Evolutionary conservation across 345 rosid species (phyloP), one percentile per base, ranked within the genome.

Genomic region (Rubroshorea leprosula): DNA sequence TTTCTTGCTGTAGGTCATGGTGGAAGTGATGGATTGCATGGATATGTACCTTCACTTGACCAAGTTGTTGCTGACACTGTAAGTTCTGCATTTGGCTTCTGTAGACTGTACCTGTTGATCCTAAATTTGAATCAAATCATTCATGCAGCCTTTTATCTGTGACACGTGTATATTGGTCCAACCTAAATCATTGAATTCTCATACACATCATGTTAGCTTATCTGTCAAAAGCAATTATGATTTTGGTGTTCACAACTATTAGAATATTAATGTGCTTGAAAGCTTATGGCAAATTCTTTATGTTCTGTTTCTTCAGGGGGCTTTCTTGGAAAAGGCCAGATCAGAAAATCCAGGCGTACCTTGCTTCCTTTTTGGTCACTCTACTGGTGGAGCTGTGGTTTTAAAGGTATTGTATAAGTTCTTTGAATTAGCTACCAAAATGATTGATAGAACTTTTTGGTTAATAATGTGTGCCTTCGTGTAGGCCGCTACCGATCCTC

Each of bases 1-100:
- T 57, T 55, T 44, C 55, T 5, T 56, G 66, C 31, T 60, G 16
- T 70, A 93, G 99, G 99, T 68, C 99, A 93, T 57, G 99, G 99
- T 60, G 99, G 99, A 35, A 93, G 97, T n/a, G 99, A 93, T 69
- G 97, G 97, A 27, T 82, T 93, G 81, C 99, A 93, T 65, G 99
- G 99, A 47, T 90, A 87, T 38, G 96, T 93, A 74, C 99, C 99
- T 75, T 93, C 99, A 55, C 90, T 93, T 50, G 97, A 93, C 63
- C 81, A 82, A 47, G 99, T 93, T 57, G 96, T 82, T 68, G 87
- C 86, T 6, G 99, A 93, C 58, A 83, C 90, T 0, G 99, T 90
- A 81, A 68, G 94, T 68, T 39, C 48, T 51, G 20, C 17, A 26
- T 4, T 19, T 1, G 29, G 14, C 49, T 29, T 65, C 19, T 29